Evolutionary conservation across 257 asterid genomes (phyloP).

Genomic region (Plectranthus barbatus): DNA sequence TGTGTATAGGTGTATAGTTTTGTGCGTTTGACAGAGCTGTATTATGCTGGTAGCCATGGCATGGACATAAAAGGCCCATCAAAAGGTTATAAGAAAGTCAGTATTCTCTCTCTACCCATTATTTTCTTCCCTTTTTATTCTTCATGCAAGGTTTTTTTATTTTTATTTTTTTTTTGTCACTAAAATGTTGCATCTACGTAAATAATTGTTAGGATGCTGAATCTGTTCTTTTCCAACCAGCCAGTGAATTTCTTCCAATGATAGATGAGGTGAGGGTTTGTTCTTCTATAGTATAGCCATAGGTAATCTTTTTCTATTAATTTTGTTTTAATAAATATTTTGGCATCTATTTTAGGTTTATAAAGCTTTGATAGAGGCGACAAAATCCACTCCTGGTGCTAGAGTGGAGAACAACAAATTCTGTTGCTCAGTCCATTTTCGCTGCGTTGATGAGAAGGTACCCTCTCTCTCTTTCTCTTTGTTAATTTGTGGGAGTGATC

Average conservation of each 20-base stretch:
- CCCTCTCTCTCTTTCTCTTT: neutral
- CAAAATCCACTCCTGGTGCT: slow-evolving; percentile 64
- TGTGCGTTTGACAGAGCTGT: slow-evolving; percentile 86
- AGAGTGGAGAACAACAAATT: slow-evolving; percentile 83
- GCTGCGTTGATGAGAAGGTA: slow-evolving; percentile 95
- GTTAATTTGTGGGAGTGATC: neutral
- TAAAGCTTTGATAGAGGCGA: slow-evolving; percentile 48
- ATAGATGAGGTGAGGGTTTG: slow-evolving; percentile 51
- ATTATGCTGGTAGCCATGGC: slow-evolving; percentile 99
- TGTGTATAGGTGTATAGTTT: slow-evolving; percentile 57
- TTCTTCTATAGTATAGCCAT: neutral
- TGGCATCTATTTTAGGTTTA: slow-evolving; percentile 38
- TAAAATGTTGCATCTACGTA: neutral
- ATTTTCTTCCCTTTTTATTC: neutral
- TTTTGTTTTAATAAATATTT: neutral
- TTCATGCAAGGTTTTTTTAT: slow-evolving; percentile 1
- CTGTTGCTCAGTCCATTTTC: slow-evolving; percentile 86
- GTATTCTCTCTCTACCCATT: slow-evolving; percentile 3
- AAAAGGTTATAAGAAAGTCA: slow-evolving; percentile 62
- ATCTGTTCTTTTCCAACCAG: slow-evolving; percentile 71
- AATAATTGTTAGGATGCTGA: slow-evolving; percentile 27
- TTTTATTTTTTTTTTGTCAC: neutral
- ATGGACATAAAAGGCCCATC: slow-evolving; percentile 99
- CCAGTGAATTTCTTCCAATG: slow-evolving; percentile 87
- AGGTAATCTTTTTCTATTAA: neutral